A percentile compares a stretch with the other conserved stretches of the same genome.
phyloP scores from a whole-genome alignment of 1,284 basidiomycete species.

The Anthracocystis setariae region DNA sequence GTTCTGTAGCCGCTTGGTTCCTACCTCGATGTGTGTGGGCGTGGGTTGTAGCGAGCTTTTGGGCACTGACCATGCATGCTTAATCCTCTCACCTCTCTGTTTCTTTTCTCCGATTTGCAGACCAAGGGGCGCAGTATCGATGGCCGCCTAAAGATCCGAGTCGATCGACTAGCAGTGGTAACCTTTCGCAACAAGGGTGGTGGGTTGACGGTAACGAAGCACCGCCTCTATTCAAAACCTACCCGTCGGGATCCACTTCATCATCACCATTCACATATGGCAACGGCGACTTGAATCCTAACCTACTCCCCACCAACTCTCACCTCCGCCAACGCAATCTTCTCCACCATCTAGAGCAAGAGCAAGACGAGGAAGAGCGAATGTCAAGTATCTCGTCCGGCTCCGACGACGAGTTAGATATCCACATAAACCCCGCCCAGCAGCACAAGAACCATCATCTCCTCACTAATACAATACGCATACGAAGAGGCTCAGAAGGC shows the following conservation, averaged over 20 bases:
- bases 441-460: not conserved
- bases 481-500: slow-evolving; percentile 42
- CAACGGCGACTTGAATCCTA: slow-evolving; percentile 71
- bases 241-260: slow-evolving; percentile 57
- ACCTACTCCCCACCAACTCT: slow-evolving; percentile 14
- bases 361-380: slow-evolving; percentile 1
- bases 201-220: slow-evolving; percentile 3
- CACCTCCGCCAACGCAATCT: slow-evolving; percentile 1
- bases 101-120: slow-evolving; percentile 57
- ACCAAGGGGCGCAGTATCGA: slow-evolving; percentile 68
- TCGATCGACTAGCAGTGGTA: not conserved
- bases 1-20: no score
- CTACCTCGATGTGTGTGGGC: no score
- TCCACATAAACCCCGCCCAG: not conserved
- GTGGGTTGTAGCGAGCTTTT: not conserved
- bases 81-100: not conserved
- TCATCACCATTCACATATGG: slow-evolving; percentile 85
- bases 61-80: no score
- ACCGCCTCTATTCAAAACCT: slow-evolving; percentile 1
- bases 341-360: not conserved
- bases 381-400: slow-evolving; percentile 6
- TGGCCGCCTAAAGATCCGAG: slow-evolving; percentile 72
- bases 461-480: not conserved
- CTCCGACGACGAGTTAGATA: slow-evolving; percentile 19
- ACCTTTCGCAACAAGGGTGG: slow-evolving; percentile 6